Evolutionary conservation across 169 alveolate genomes (phyloP).

Genomic region (Cryptosporidium felis): DNA sequence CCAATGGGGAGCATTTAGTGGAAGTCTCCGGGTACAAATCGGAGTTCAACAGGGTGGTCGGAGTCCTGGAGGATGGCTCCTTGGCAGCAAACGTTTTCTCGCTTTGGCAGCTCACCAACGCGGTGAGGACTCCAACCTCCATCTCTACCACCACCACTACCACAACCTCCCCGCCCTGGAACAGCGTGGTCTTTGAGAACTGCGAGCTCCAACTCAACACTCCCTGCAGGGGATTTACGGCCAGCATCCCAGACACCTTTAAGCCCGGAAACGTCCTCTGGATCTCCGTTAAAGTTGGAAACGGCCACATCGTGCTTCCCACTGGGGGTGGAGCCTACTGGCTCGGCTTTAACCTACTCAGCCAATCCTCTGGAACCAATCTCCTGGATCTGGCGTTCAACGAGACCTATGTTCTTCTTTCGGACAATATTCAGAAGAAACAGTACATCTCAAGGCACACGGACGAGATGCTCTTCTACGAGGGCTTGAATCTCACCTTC

Average conservation of each 20-base stretch:
- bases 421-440: neutral
- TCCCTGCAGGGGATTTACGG: neutral
- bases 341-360: neutral
- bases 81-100: neutral
- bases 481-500: neutral
- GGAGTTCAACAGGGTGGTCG: neutral
- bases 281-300: neutral
- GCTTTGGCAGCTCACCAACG: neutral
- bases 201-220: neutral
- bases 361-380: neutral
- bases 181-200: neutral
- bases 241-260: neutral
- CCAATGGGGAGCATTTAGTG: neutral
- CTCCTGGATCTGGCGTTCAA: neutral
- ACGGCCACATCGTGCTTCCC: neutral
- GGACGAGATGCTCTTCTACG: neutral
- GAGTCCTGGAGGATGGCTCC: too few species aligned
- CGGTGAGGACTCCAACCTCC: neutral
- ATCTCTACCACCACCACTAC: conserved; percentile 27
- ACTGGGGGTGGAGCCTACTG: neutral
- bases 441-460: neutral
- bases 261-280: neutral
- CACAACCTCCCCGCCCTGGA: conserved; percentile 15
- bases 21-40: conserved; percentile 9
- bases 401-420: neutral